A percentile compares a stretch with the other conserved stretches of the same genome.
Evolutionary conservation across 495 filamentous ascomycete species (phyloP).

Genomic region (Penicillium roqueforti): DNA sequence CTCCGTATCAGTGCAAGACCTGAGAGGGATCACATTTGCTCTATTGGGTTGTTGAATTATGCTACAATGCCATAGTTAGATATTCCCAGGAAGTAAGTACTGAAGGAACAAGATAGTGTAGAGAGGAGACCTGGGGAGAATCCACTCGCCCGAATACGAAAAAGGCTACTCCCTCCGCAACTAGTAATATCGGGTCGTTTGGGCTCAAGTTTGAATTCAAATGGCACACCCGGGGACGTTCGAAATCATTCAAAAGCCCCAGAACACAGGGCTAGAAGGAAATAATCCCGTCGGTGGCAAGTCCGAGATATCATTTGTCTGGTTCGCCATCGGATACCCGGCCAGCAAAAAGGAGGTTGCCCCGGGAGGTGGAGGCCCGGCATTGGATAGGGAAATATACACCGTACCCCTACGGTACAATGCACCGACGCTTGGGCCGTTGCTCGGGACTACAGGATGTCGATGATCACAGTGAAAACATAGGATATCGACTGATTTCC

Average conservation of each 20-base stretch:
- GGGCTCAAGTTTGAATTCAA: background rate
- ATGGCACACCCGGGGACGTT: too few relatives aligned
- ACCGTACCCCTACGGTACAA: conserved; percentile 17
- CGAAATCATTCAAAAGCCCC: background rate
- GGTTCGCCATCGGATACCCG: conserved; percentile 22
- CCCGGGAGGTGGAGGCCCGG: conserved; percentile 24
- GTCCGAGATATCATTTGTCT: background rate
- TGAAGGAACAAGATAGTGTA: background rate
- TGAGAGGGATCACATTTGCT: background rate
- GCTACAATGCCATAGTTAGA: background rate
- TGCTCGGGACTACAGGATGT: conserved; percentile 20
- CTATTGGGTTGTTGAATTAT: background rate
- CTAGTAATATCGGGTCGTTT: background rate
- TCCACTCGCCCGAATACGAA: background rate
- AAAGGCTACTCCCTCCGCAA: background rate
- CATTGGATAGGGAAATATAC: conserved; percentile 25
- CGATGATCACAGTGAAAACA: background rate
- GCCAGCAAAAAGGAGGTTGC: conserved; percentile 27
- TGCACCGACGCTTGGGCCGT: conserved; percentile 25
- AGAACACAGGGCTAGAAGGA: background rate
- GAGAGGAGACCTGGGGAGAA: background rate
- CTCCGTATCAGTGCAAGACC: background rate
- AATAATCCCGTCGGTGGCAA: conserved; percentile 14
- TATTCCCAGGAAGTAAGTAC: too few relatives aligned
- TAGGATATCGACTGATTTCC: background rate